Base-by-base conservation (phyloP, 2,329 filamentous ascomycete genomes). In the Diplocarpon rosae region DNA sequence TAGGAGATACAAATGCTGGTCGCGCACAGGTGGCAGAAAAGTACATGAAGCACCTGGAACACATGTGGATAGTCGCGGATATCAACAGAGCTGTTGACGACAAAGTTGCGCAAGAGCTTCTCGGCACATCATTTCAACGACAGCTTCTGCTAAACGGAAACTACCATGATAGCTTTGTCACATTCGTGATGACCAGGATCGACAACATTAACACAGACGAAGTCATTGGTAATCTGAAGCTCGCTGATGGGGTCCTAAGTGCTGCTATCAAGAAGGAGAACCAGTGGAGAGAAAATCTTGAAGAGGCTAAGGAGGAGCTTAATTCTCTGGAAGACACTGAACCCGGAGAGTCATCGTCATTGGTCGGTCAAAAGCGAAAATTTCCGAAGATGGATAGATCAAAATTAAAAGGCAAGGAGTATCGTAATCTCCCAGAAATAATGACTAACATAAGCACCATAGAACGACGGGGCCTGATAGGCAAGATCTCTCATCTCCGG, bases 1-100 rank as follows among this genome's bases (percentile, higher is more conserved):
- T 72, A 0, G 67, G 69, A 0, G 73, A 77, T 51, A 65, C 62
- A 0, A 71, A 71, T 49, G 65, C 66, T 14, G 68, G 66, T 16
- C 62, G 69, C 41, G 61, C 63, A 34, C 61, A 63, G n/a, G 66
- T 70, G 16, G 66, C 68, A 2, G 61, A 67, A 37, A 53, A 56
- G 0, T 70, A 70, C 47, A 65, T 69, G 55, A 66, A 69, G 46
- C 63, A 68, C 44, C 68, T 67, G 39, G 66, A 62, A 2, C 63
- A 65, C 0, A 54, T 70, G 0, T 71, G 65, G 66, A 68, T 71
- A 27, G 64, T 70, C 2, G 67, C 67, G 5, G 65, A 66, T 0
- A 70, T 70, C 47, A 68, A 58, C 17, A 60, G 69, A 13, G 68
- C 67, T 13, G 65, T 70, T 1, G 67, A 70, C 48, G 67, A 70